A percentile compares a stretch with the other conserved stretches of the same genome.
Evolutionary conservation across 2,329 filamentous ascomycete genomes (phyloP).

Genomic region (Aspergillus tamarii): DNA sequence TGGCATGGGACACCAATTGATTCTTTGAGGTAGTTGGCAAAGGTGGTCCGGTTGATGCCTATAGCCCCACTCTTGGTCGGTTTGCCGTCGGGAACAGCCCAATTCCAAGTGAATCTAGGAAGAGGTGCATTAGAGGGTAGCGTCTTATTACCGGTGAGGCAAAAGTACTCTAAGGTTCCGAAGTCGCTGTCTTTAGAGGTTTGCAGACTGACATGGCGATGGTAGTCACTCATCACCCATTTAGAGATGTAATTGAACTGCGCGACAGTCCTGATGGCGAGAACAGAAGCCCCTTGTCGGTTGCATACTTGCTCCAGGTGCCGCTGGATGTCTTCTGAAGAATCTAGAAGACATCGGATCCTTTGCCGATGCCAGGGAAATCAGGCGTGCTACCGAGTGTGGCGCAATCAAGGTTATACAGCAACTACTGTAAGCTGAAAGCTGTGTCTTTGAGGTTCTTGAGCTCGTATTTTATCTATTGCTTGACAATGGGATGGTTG

Average conservation of each 20-base stretch:
- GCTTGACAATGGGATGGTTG: background rate
- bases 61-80: constrained; percentile 7
- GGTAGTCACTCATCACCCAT: constrained; percentile 9
- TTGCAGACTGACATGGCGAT: constrained; percentile 5
- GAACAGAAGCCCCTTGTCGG: background rate
- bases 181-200: constrained; percentile 1
- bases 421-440: constrained; percentile 15
- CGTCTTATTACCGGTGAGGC: background rate
- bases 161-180: constrained; percentile 7
- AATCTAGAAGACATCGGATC: background rate
- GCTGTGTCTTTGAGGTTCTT: constrained; percentile 12
- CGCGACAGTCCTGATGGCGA: constrained; percentile 5
- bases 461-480: background rate
- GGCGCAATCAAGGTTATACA: constrained; percentile 13
- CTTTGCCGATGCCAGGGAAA: background rate
- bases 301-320: constrained; percentile 1
- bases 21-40: background rate
- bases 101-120: constrained; percentile 13
- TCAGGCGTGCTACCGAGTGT: background rate
- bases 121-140: background rate
- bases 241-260: background rate
- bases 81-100: constrained; percentile 5
- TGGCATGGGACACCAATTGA: no score
- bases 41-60: constrained; percentile 13
- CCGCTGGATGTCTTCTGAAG: constrained; percentile 1